Evolutionary conservation across 495 filamentous ascomycete genomes (phyloP).

Genomic region (Lophiostoma macrostomum): DNA sequence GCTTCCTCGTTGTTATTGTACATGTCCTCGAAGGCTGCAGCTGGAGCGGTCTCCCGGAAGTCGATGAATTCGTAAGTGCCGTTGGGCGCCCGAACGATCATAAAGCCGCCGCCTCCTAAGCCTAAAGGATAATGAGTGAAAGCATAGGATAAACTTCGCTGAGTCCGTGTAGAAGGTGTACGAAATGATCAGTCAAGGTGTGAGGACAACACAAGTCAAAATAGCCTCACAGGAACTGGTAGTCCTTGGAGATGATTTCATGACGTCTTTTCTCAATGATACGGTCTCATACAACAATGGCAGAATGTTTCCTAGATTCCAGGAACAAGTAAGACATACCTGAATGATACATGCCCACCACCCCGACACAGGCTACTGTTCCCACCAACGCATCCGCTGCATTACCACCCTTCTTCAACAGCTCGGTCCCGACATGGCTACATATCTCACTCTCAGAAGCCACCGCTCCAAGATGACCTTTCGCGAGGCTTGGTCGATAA

Average conservation of each 20-base stretch:
- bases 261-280: too few relatives aligned
- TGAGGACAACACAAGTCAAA: too few relatives aligned
- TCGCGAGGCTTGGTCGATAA: not conserved
- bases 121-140: conserved; percentile 6
- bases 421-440: conserved; percentile 69
- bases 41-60: conserved; percentile 82
- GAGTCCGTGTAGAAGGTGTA: too few relatives aligned
- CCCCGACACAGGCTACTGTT: conserved; percentile 40
- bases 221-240: not conserved
- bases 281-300: too few relatives aligned
- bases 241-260: too few relatives aligned
- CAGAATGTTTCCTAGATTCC: too few relatives aligned
- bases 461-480: conserved; percentile 58
- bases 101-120: conserved; percentile 84
- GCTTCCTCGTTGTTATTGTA: conserved; percentile 50
- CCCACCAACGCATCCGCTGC: conserved; percentile 44
- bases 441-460: conserved; percentile 75
- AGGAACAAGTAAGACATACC: conserved; percentile 11
- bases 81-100: conserved; percentile 63
- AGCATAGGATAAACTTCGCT: too few relatives aligned
- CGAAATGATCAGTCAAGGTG: too few relatives aligned
- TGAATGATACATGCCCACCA: conserved; percentile 69
- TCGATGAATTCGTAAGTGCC: conserved; percentile 74
- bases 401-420: conserved; percentile 49
- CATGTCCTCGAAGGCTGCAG: conserved; percentile 75